Conservation (phyloP, 495 filamentous ascomycete genomes). For the Neurospora terricola region DNA sequence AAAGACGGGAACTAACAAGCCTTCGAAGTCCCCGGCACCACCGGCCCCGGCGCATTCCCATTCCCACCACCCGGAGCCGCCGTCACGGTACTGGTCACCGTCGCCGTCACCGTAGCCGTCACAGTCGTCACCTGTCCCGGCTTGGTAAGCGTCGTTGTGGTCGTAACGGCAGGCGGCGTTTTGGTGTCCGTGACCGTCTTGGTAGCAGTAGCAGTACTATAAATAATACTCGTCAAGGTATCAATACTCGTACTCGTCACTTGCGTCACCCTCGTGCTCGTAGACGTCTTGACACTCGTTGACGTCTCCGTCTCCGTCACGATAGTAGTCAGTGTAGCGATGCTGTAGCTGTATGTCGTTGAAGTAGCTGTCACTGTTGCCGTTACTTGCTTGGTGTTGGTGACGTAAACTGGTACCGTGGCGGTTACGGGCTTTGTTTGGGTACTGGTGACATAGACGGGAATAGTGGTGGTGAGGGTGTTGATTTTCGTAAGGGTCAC, state of each 20-base stretch:
- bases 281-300: not conserved
- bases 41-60: conserved; percentile 2
- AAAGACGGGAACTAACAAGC: conserved; percentile 13
- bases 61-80: not conserved
- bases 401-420: not conserved
- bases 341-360: not conserved
- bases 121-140: not conserved
- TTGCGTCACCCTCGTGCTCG: not conserved
- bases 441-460: not conserved
- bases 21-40: conserved; percentile 11
- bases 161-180: not conserved
- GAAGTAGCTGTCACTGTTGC: not conserved
- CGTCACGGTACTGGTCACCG: not conserved
- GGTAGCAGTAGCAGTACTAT: not conserved
- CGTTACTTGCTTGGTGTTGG: not conserved
- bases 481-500: conserved; percentile 6
- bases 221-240: not conserved
- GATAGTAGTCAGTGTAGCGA: not conserved
- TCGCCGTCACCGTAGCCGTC: not conserved
- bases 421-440: not conserved
- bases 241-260: not conserved
- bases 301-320: not conserved
- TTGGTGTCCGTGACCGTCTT: not conserved
- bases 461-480: not conserved
- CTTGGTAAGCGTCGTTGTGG: accelerated